phyloP scores from a whole-genome alignment of 1,139 yeast species.

The Hemisphaericaspora subhashii region DNA sequence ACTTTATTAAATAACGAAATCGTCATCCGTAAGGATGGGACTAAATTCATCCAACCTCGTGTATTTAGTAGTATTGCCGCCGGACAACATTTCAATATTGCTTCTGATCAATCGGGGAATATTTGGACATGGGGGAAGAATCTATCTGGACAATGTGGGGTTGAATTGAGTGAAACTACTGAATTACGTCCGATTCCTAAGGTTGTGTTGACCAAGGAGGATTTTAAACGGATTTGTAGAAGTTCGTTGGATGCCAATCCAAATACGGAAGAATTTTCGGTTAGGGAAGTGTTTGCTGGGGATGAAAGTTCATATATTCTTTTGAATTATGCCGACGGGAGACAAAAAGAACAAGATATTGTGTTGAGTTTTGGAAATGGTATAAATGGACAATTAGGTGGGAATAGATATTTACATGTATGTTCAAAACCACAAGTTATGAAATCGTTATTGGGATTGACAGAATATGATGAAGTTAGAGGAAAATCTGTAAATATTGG shows the following conservation, averaged over 20 bases:
- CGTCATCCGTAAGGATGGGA: slow-evolving; percentile 19
- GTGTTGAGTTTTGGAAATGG: slow-evolving; percentile 81
- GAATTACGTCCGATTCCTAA: slow-evolving; percentile 73
- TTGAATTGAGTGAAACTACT: slow-evolving; percentile 61
- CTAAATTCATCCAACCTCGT: slow-evolving; percentile 37
- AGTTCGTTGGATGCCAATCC: slow-evolving; percentile 31
- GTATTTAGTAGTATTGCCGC: slow-evolving; percentile 60
- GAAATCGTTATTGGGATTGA: slow-evolving; percentile 47
- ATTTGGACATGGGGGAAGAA: slow-evolving; percentile 87
- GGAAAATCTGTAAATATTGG: slow-evolving; percentile 40
- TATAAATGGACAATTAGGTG: slow-evolving; percentile 83
- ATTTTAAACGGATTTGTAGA: slow-evolving; percentile 21
- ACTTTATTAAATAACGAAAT: slow-evolving; percentile 39
- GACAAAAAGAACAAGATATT: slow-evolving; percentile 23
- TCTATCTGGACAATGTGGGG: slow-evolving; percentile 79
- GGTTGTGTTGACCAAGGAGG: slow-evolving; percentile 35
- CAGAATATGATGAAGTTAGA: slow-evolving; percentile 40
- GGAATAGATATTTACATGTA: slow-evolving; percentile 72
- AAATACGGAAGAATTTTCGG: slow-evolving; percentile 37
- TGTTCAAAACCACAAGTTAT: slow-evolving; percentile 66
- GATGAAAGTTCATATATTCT: slow-evolving; percentile 65
- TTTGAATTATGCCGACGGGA: slow-evolving; percentile 26
- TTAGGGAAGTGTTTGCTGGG: slow-evolving; percentile 61
- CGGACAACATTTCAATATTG: slow-evolving; percentile 75
- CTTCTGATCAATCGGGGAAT: slow-evolving; percentile 58